Conservation (phyloP, 2,329 filamentous ascomycete species). For the Triangularia setosa region DNA sequence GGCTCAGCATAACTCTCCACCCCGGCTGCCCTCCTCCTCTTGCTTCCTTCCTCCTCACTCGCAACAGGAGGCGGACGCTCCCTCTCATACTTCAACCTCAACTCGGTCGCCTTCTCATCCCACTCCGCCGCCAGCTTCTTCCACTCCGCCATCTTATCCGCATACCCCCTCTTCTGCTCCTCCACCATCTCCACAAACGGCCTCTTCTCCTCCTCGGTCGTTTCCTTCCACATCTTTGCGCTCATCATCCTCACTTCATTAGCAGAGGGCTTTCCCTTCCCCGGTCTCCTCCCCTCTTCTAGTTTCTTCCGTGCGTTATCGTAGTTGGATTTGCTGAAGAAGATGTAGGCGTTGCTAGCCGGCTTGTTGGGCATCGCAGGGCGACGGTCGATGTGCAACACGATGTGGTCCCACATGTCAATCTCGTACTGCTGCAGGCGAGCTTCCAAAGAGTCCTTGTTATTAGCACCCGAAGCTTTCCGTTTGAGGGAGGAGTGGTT, state of each 20-base stretch:
- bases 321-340: conserved; percentile 78
- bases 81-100: conserved; percentile 49
- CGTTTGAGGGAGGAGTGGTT: conserved; percentile 51
- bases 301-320: conserved; percentile 59
- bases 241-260: conserved; percentile 84
- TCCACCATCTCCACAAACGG: conserved; percentile 75
- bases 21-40: conserved; percentile 29
- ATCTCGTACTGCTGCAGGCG: conserved; percentile 55
- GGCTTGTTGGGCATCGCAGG: conserved; percentile 69
- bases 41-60: conserved; percentile 15
- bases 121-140: conserved; percentile 63
- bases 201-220: conserved; percentile 63
- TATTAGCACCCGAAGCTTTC: conserved; percentile 35
- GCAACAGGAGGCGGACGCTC: conserved; percentile 43
- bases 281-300: conserved; percentile 60
- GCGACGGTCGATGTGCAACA: conserved; percentile 64
- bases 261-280: conserved; percentile 61
- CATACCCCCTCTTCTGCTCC: conserved; percentile 64
- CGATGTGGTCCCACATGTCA: conserved; percentile 49
- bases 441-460: conserved; percentile 46
- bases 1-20: conserved; percentile 38
- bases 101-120: conserved; percentile 62
- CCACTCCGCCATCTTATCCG: conserved; percentile 54
- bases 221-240: conserved; percentile 86
- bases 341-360: conserved; percentile 78